Evolutionary conservation across 2,329 filamentous ascomycete genomes (phyloP).

Genomic region (Phaeophleospora eucalypticola): DNA sequence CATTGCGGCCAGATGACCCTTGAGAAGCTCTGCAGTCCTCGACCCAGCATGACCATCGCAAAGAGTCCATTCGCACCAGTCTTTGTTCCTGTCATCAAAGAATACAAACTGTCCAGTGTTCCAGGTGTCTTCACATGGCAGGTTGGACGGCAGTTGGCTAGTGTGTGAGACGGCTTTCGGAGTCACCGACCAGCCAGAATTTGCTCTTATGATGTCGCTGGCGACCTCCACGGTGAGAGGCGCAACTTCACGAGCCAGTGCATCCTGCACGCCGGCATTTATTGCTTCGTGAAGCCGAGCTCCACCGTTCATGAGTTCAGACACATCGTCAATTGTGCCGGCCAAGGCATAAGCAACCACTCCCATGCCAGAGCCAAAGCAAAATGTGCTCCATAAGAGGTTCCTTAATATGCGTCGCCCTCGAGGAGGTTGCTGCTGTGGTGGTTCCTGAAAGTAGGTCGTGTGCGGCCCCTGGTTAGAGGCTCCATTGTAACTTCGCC

Average conservation of each 20-base stretch:
- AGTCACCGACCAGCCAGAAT: slow-evolving; percentile 23
- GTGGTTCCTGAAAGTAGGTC: slow-evolving; percentile 31
- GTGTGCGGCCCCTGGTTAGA: slow-evolving; percentile 22
- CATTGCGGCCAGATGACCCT: slow-evolving; percentile 19
- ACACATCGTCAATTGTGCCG: slow-evolving; percentile 8
- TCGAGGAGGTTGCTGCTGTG: slow-evolving; percentile 15
- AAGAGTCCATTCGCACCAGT: slow-evolving; percentile 36
- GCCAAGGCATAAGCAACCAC: slow-evolving; percentile 12
- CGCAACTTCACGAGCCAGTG: slow-evolving; percentile 17
- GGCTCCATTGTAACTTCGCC: slow-evolving; percentile 21
- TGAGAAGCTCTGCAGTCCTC: slow-evolving; percentile 27
- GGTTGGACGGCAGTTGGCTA: slow-evolving; percentile 25
- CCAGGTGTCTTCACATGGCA: slow-evolving; percentile 30
- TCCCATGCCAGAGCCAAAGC: slow-evolving; percentile 22
- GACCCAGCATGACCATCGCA: slow-evolving; percentile 41
- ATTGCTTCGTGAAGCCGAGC: slow-evolving; percentile 15
- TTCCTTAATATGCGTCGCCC: slow-evolving; percentile 19
- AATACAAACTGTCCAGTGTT: slow-evolving; percentile 19
- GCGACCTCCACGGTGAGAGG: slow-evolving; percentile 21
- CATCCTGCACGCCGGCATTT: slow-evolving; percentile 16
- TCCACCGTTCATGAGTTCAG: slow-evolving; percentile 5
- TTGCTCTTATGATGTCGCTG: slow-evolving; percentile 19
- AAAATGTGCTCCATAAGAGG: slow-evolving; percentile 20
- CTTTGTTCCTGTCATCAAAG: slow-evolving; percentile 19
- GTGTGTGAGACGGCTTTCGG: slow-evolving; percentile 24